Base-by-base conservation (phyloP, 805 yeast genomes). In the Candida caryicola region DNA sequence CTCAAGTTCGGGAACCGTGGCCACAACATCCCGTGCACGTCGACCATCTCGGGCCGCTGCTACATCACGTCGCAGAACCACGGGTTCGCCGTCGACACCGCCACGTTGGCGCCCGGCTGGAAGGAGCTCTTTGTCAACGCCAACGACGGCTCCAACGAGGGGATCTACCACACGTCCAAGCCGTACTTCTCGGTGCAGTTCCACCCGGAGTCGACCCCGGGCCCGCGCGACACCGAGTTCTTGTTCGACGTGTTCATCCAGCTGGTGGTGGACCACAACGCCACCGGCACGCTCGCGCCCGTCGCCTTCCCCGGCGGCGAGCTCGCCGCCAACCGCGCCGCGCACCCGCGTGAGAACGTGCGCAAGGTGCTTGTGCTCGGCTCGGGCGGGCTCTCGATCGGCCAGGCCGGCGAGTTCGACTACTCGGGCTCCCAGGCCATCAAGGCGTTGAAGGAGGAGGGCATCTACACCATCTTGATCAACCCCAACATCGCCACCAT, bases 361-460 rank as follows among this genome's bases (percentile, higher is more conserved):
- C 88, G 89, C 76, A 93, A 93, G 70, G 96, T 88, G 35, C 77
- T 89, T 50, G 91, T 89, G 41, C 77, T 93, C 56, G 99, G 99
- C 56, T 90, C 97, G 36, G 99, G 99, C 73, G 99, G 99, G 62
- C 75, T 93, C 55, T 86, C 96, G 40, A 93, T 93, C 61, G 99
- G 99, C 50, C 99, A 93, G 73, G 99, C 99, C 47, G 99, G 99
- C 67, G 99, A 93, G 70, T 93, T 93, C 59, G 99, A 93, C 65
- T 93, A 93, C 71, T 89, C 97, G 32, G 99, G 99, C 58, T 88
- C 96, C 39, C 99, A 93, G 71, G 99, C 99, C 43, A 93, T 93
- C 69, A 93, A 93, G 69, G 99, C 99, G 33, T 76, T 93, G 69
- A 91, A 88, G 66, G 97, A 93, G 72, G 98, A 90, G 69, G 96